Evolutionary conservation across 495 filamentous ascomycete genomes (phyloP), one percentile per base, ranked within the genome.

Genomic region (Penicillium simplicissimum): DNA sequence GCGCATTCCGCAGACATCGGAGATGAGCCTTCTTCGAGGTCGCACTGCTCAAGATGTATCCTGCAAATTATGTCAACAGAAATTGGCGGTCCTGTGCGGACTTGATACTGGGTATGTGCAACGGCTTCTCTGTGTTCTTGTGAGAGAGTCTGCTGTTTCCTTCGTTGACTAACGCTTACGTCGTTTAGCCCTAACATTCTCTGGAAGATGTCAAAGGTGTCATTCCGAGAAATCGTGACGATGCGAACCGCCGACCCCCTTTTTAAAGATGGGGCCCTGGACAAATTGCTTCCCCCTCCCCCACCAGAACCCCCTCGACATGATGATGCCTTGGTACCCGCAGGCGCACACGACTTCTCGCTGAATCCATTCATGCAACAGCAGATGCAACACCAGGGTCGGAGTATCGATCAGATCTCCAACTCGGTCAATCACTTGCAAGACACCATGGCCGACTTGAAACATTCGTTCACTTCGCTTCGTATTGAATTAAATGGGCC

Each of bases 11-110:
- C 72, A 77, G 19, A 71, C 75, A 0, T 79, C 77, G 8, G 76
- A 78, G 11, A 63, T 79, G 59, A 72, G 57, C 31, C 28, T 78
- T n/a, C 60, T 80, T 6, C 75, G 79, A 10, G 79, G 76, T 7
- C 72, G 79, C 21, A 73, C 75, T 35, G 67, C 78, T 1, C 79
- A 80, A 49, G 79, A 80, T 37, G 67, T 79, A 2, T 60, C 70
- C 8, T 81, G 79, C 58, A 76, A 77, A 58, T 67, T 81, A n/a
- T 81, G 79, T 34, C 79, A 78, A 43, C 76, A 78, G 59, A 78
- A 76, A 48, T 60, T 80, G 23, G 79, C 76, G 2, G 75, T 74
- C 10, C 40, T 81, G 10, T 77, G 73, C 37, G 65, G 56, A 1
- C 62, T 80, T 28, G 76, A 80, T 28, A 73, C 71, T 64, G 77